A percentile compares a stretch with the other conserved stretches of the same genome.
These are phyloP conservation scores for Phytophthora crassamura DNA, from an alignment of 352 stramenopile genomes.

Conservation along the genomic window DNA sequence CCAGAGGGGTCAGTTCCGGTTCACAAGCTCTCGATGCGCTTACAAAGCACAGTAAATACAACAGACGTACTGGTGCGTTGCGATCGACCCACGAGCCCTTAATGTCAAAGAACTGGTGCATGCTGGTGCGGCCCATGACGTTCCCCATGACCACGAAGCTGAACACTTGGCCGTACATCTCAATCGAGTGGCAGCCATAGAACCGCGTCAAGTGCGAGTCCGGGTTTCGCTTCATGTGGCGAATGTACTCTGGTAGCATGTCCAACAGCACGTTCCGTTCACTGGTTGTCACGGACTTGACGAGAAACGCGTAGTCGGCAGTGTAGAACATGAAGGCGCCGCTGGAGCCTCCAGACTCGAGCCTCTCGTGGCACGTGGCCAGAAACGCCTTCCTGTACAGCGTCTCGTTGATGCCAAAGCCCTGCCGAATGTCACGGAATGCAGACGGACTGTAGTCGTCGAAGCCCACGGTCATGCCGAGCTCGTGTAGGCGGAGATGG, in stretches of 20 bases:
- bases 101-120: slow-evolving; percentile 92
- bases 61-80: slow-evolving; percentile 67
- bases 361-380: slow-evolving; percentile 82
- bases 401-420: slow-evolving; percentile 79
- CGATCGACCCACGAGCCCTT: slow-evolving; percentile 91
- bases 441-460: slow-evolving; percentile 73
- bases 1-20: background rate
- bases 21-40: no score
- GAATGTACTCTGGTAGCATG: slow-evolving; percentile 86
- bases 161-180: slow-evolving; percentile 90
- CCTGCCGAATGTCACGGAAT: slow-evolving; percentile 83
- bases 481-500: slow-evolving; percentile 77
- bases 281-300: slow-evolving; percentile 86
- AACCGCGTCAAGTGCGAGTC: slow-evolving; percentile 88
- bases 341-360: slow-evolving; percentile 84
- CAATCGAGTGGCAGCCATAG: slow-evolving; percentile 90
- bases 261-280: slow-evolving; percentile 83
- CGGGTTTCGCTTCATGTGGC: slow-evolving; percentile 83
- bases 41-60: background rate
- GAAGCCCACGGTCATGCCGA: slow-evolving; percentile 85
- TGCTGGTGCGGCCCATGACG: slow-evolving; percentile 79
- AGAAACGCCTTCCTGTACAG: slow-evolving; percentile 84
- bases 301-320: slow-evolving; percentile 85
- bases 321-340: slow-evolving; percentile 94
- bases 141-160: slow-evolving; percentile 94